These are phyloP conservation scores for Apiospora phragmitis DNA, from an alignment of 2,329 filamentous ascomycete species.

Conservation along the genomic window DNA sequence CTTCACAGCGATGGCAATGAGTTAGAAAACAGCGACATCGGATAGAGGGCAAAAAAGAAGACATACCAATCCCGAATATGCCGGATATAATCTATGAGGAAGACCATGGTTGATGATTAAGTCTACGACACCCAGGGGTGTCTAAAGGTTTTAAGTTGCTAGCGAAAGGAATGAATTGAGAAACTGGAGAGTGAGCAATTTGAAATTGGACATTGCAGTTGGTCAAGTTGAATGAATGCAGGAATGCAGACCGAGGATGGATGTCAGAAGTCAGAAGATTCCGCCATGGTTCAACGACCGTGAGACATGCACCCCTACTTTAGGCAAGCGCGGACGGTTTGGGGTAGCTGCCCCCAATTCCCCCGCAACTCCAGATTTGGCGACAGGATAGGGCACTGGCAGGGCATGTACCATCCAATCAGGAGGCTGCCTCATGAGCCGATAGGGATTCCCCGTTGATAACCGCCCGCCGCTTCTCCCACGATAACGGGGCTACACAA, in stretches of 20 bases:
- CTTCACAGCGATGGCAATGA: slow-evolving; percentile 47
- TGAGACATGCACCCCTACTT: background rate
- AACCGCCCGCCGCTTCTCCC: slow-evolving; percentile 5
- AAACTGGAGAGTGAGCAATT: background rate
- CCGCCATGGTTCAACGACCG: slow-evolving; percentile 6
- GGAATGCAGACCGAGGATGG: background rate
- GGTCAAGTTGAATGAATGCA: background rate
- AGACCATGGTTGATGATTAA: slow-evolving; percentile 33
- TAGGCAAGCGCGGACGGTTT: background rate
- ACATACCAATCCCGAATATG: slow-evolving; percentile 71
- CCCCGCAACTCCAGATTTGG: background rate
- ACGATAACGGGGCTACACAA: background rate
- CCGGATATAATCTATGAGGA: slow-evolving; percentile 61
- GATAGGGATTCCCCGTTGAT: slow-evolving; percentile 10
- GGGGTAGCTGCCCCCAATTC: background rate
- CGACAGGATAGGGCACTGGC: background rate
- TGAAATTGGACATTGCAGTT: slow-evolving; percentile 9
- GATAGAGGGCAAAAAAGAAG: slow-evolving; percentile 10
- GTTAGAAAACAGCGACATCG: background rate
- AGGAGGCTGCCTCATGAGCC: background rate
- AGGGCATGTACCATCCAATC: background rate
- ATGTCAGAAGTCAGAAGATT: background rate
- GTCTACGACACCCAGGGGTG: background rate
- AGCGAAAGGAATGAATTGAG: background rate
- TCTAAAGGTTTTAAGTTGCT: background rate